A percentile compares a stretch with the other conserved stretches of the same genome.
These are phyloP conservation scores for Nicotiana attenuata DNA, from an alignment of 257 asterid species.

Conservation along the genomic window DNA sequence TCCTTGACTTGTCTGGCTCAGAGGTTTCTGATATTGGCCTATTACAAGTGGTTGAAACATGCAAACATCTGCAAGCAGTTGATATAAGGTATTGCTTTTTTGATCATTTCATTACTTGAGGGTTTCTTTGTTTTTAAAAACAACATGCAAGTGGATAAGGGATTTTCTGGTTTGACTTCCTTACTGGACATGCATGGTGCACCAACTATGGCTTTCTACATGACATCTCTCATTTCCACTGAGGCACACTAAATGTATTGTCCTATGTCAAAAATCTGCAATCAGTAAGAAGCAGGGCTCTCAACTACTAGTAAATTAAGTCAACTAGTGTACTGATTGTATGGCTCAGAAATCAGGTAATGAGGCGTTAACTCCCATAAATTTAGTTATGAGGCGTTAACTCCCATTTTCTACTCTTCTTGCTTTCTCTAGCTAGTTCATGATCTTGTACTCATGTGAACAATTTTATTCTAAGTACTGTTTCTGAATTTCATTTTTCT, in stretches of 20 bases:
- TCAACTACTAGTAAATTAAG: background rate
- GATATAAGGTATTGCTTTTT: conserved; percentile 62
- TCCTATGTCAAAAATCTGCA: background rate
- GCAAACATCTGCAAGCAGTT: conserved; percentile 57
- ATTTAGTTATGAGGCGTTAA: background rate
- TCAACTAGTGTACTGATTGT: background rate
- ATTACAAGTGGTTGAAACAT: conserved; percentile 39
- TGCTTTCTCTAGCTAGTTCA: background rate
- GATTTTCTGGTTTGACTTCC: background rate
- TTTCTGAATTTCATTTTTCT: background rate
- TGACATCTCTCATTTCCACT: background rate
- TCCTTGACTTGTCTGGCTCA: conserved; percentile 73
- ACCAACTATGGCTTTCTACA: background rate
- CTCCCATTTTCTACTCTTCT: background rate
- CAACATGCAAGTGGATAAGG: background rate
- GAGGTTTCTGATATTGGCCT: conserved; percentile 76
- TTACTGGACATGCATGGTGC: background rate
- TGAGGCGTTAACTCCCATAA: background rate
- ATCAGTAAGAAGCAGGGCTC: background rate
- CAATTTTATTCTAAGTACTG: background rate
- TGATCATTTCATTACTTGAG: background rate
- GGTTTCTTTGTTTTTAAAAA: background rate
- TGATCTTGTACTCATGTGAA: background rate
- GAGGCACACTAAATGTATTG: background rate
- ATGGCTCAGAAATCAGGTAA: background rate